Evolutionary conservation across 495 filamentous ascomycete genomes (phyloP).

Genomic region (Achaetomiella virescens): DNA sequence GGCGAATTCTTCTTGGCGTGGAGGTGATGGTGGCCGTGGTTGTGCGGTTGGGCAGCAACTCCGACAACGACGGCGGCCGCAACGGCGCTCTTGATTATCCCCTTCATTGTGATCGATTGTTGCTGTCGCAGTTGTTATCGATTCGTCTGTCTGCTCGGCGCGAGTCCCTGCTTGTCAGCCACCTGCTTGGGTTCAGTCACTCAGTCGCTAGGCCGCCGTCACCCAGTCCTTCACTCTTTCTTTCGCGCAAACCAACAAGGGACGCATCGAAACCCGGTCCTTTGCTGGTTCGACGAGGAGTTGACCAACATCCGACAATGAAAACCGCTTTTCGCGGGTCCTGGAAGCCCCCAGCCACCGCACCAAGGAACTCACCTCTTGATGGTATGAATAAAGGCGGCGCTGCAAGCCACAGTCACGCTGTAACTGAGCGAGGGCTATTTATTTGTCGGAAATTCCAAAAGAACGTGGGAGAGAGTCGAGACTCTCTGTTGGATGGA

Average conservation of each 20-base stretch:
- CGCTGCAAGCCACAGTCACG: neutral
- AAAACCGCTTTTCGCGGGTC: too few species aligned
- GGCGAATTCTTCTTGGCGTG: conserved; percentile 33
- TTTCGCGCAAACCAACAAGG: too few species aligned
- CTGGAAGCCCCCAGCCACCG: neutral
- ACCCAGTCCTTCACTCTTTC: too few species aligned
- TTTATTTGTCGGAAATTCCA: conserved; percentile 36
- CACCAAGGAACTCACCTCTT: conserved; percentile 11
- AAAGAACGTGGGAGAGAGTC: conserved; percentile 56
- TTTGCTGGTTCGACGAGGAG: too few species aligned
- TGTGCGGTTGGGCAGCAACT: conserved; percentile 43
- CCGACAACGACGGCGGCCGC: conserved; percentile 41
- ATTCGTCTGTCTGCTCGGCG: neutral
- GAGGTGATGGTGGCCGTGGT: conserved; percentile 37
- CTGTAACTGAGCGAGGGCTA: neutral
- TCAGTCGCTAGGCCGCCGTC: too few species aligned
- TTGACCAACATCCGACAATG: too few species aligned
- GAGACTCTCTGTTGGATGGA: conserved; percentile 48
- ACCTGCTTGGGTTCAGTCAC: neutral
- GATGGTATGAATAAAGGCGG: neutral
- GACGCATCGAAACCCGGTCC: too few species aligned
- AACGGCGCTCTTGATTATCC: conserved; percentile 38
- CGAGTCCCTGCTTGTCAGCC: too few species aligned
- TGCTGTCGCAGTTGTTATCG: neutral
- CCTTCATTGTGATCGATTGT: conserved; percentile 41